A percentile compares a stretch with the other conserved stretches of the same genome.
phyloP scores from a whole-genome alignment of 108 stramenopile species.

The Skeletonema potamos region DNA sequence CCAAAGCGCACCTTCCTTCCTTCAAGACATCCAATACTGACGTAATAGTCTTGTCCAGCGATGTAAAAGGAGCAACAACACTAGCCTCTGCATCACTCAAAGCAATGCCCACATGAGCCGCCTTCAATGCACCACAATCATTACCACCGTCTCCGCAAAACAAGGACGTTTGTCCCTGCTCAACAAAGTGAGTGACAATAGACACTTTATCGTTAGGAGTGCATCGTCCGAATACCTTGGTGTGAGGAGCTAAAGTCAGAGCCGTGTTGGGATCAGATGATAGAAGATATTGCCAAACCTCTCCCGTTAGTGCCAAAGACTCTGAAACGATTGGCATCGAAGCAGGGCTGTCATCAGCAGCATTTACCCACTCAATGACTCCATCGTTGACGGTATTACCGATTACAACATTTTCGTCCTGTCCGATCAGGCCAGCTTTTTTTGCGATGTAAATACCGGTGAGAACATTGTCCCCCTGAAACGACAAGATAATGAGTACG shows the following conservation, averaged over 20 bases:
- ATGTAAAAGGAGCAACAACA: slow-evolving; percentile 70
- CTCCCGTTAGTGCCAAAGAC: slow-evolving; percentile 59
- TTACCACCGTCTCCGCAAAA: slow-evolving; percentile 75
- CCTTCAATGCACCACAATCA: slow-evolving; percentile 62
- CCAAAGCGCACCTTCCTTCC: slow-evolving; percentile 69
- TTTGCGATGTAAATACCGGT: slow-evolving; percentile 66
- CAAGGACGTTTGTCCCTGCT: slow-evolving; percentile 54
- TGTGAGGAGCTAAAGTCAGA: slow-evolving; percentile 20
- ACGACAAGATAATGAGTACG: background rate
- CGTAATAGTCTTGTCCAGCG: slow-evolving; percentile 58
- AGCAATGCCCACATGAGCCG: slow-evolving; percentile 67
- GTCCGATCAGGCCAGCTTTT: slow-evolving; percentile 55
- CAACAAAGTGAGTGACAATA: slow-evolving; percentile 54
- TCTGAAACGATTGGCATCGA: slow-evolving; percentile 9
- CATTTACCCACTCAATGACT: slow-evolving; percentile 42
- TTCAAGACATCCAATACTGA: slow-evolving; percentile 63
- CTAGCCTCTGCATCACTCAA: slow-evolving; percentile 70
- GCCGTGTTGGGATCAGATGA: slow-evolving; percentile 35
- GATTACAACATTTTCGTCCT: slow-evolving; percentile 28
- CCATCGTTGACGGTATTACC: slow-evolving; percentile 26
- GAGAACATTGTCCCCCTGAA: slow-evolving; percentile 56
- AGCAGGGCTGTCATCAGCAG: slow-evolving; percentile 23
- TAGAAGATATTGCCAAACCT: slow-evolving; percentile 47
- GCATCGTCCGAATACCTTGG: slow-evolving; percentile 63
- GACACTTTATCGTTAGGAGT: slow-evolving; percentile 65